Evolutionary conservation across 768 basidiomycete species (phyloP).

Genomic region (Leccinum rimulosum): DNA sequence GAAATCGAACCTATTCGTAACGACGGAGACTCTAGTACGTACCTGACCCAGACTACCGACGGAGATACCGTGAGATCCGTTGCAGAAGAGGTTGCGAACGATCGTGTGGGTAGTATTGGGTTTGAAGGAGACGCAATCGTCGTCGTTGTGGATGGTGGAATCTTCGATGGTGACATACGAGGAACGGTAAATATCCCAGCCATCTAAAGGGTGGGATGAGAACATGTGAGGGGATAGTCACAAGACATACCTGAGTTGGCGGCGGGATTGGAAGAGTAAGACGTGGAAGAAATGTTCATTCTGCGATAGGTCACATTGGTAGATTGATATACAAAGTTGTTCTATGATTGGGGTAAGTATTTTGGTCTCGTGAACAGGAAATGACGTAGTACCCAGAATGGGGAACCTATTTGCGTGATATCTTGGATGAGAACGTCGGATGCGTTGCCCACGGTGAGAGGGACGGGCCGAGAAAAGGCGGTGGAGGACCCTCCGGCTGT

Average conservation of each 20-base stretch:
- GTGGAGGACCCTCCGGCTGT: conserved; percentile 43
- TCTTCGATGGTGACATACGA: conserved; percentile 33
- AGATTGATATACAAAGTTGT: conserved; percentile 43
- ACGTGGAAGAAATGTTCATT: conserved; percentile 36
- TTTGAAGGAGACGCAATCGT: conserved; percentile 36
- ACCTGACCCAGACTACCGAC: conserved; percentile 48
- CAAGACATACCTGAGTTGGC: conserved; percentile 33
- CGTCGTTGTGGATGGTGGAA: conserved; percentile 40
- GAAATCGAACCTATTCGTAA: not conserved
- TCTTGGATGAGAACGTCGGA: conserved; percentile 40
- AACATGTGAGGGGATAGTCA: not conserved
- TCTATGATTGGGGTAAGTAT: conserved; percentile 12
- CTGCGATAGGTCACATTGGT: conserved; percentile 40
- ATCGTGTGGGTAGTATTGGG: conserved; percentile 38
- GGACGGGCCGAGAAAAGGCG: conserved; percentile 43
- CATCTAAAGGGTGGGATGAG: conserved; percentile 28
- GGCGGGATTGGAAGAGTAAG: conserved; percentile 34
- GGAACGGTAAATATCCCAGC: conserved; percentile 50
- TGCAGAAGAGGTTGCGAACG: conserved; percentile 43
- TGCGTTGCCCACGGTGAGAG: conserved; percentile 43
- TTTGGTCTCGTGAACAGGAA: not conserved
- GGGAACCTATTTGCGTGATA: conserved; percentile 38
- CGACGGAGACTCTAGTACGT: too few relatives aligned
- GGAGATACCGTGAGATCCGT: conserved; percentile 40
- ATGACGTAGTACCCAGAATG: conserved; percentile 36